phyloP scores from a whole-genome alignment of 768 basidiomycete genomes.

The Clavulina sp. region DNA sequence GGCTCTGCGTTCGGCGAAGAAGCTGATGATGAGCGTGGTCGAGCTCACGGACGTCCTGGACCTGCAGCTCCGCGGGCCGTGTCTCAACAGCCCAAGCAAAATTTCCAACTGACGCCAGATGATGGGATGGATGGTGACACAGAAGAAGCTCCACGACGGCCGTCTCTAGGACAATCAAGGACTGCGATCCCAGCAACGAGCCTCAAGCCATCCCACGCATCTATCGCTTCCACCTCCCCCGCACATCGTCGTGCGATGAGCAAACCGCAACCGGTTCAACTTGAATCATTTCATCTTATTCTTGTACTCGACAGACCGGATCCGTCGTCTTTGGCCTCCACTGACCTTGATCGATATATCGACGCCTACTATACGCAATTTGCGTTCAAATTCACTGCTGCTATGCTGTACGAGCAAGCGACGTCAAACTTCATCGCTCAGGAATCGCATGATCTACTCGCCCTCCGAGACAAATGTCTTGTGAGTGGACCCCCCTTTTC shows the following conservation, averaged over 20 bases:
- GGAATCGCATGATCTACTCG: constrained; percentile 54
- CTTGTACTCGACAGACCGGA: constrained; percentile 80
- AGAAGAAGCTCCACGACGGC: no score
- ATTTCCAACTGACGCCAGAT: background rate
- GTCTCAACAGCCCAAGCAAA: background rate
- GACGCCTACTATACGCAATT: constrained; percentile 82
- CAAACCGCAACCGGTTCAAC: background rate
- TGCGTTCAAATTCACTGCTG: constrained; percentile 78
- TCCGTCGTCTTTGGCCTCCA: constrained; percentile 66
- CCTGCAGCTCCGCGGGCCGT: background rate
- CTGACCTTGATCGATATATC: constrained; percentile 60
- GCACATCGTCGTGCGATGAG: no score
- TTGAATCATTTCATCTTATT: constrained; percentile 56
- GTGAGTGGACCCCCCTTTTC: constrained; percentile 13
- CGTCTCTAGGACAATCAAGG: no score
- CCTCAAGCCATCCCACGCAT: background rate
- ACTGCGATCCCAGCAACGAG: background rate
- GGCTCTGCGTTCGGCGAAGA: constrained; percentile 10
- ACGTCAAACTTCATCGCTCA: constrained; percentile 68
- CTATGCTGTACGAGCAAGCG: constrained; percentile 82
- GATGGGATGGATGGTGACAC: background rate
- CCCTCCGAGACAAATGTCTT: constrained; percentile 52
- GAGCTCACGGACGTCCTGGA: constrained; percentile 3
- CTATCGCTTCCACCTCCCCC: background rate
- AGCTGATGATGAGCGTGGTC: constrained; percentile 6